Evolutionary conservation across 2,329 filamentous ascomycete species (phyloP), one percentile per base, ranked within the genome.

Genomic region (Botrytis medusae): DNA sequence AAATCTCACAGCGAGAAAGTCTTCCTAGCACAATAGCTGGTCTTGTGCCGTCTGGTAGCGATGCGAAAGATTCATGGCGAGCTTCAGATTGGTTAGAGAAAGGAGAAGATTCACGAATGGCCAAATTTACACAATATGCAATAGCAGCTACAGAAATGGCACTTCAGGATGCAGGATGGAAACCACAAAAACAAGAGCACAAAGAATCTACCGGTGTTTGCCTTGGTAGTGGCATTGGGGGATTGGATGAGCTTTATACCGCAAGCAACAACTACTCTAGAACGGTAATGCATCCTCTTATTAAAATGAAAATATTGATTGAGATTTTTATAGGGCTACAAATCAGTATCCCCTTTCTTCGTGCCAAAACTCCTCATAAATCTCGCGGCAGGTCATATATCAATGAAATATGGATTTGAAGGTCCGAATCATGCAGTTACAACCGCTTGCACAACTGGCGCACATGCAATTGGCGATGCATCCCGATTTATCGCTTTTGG

Each of bases 371-470:
- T 98, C 12, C 87, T 99, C 68, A 97, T 97, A 83, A 99, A 99
- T 81, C 88, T 99, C 77, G 96, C 93, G 0, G 96, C 96, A 16
- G 96, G 96, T 0, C 95, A 98, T 81, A 90, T 98, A 54, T 95
- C 95, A 40, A 98, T 99, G 91, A 92, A 90, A 78, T 91, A 96
- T 83, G 93, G 94, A 29, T 92, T 99, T 80, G 85, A 93, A 82
- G 96, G 96, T 0, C 96, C 96, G 7, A 98, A 97, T 80, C 96
- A 98, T 82, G 90, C 95, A 2, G 94, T 90, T 57, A 97, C 95
- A 0, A 99, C 96, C 20, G 96, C 96, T 73, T 99, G 96, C 82
- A 98, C 96, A 0, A 99, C 96, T 0, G 96, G 96, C 18, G 93
- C 95, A 1, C 96, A 99, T 83, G 94, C 95, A 1, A 91, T 99